A percentile compares a stretch with the other conserved stretches of the same genome.
Conservation (phyloP, 2,329 filamentous ascomycete species). For the Coniosporium uncinatum region DNA sequence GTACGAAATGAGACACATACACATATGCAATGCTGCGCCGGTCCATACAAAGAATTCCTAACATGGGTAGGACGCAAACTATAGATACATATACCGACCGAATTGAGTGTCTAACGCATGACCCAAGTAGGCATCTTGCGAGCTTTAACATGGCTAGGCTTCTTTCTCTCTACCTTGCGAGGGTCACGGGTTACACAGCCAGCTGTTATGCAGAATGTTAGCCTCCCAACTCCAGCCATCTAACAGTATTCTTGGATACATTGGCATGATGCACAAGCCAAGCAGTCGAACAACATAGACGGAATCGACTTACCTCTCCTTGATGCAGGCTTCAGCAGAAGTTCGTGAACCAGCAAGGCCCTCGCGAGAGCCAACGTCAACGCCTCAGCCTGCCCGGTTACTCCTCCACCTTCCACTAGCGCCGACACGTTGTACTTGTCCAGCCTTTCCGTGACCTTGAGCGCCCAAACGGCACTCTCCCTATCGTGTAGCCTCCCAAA, state of each 20-base stretch:
- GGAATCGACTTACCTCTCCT: conserved; percentile 67
- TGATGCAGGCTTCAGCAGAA: conserved; percentile 80
- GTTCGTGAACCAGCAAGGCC: conserved; percentile 86
- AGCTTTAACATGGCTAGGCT: conserved; percentile 92
- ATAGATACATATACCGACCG: no score
- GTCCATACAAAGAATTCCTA: no score
- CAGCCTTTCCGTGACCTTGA: conserved; percentile 75
- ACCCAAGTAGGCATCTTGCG: conserved; percentile 99
- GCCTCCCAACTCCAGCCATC: background rate
- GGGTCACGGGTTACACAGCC: conserved; percentile 89
- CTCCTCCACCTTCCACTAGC: conserved; percentile 77
- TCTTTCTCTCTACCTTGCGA: conserved; percentile 95
- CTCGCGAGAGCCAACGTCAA: conserved; percentile 87
- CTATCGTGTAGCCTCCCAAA: conserved; percentile 91
- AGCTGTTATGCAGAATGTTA: conserved; percentile 50
- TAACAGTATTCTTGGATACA: no score
- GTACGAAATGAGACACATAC: no score
- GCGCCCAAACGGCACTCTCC: conserved; percentile 88
- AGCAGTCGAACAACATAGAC: no score
- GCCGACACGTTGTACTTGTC: conserved; percentile 99
- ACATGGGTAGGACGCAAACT: no score
- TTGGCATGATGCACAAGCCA: no score
- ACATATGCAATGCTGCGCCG: no score
- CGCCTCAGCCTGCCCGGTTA: conserved; percentile 93
- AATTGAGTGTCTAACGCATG: conserved; percentile 65